Evolutionary conservation across 257 asterid species (phyloP), one percentile per base, ranked within the genome.

Genomic region (Lavandula angustifolia): DNA sequence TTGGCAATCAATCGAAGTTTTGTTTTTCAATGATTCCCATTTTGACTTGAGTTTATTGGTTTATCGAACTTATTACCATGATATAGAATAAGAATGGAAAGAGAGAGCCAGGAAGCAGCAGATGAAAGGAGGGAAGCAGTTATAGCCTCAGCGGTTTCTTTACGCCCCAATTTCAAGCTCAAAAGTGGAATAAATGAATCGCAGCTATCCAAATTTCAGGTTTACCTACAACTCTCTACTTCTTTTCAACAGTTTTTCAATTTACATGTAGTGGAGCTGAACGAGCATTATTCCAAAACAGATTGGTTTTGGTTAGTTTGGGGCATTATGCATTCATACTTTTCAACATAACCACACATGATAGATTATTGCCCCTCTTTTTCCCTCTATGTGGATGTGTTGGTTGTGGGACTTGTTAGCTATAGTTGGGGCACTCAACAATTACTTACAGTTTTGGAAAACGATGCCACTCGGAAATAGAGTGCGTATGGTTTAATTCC

Each of bases 171-270:
- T 84, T 84, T 76, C 80, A 83, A 74, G 50, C 82, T 82, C 50
- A 81, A 73, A 56, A 14, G 51, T 46, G 78, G 81, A 38, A 17
- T 83, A 31, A 77, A 87, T 37, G 48, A 73, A 17, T 49, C 85
- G 32, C 98, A 85, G 74, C 78, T 88, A 73, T 78, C 87, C 67
- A 91, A 91, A 74, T 83, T 91, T 83, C 94, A 83, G 80, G 97
- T 87, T 31, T 3, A n/a, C 63, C 12, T 11, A 37, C 13, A 33
- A n/a, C 33, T 44, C 27, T 67, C 32, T 35, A 27, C 6, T 54
- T 14, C n/a, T 12, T 42, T 33, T 6, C 40, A 32, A 8, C 13
- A 54, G 27, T 34, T 32, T 12, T 49, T 60, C 69, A 31, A 12
- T 40, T 17, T 64, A 41, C 35, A 38, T 67, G 17, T 12, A 22